Conservation (phyloP, 176 grass and related monocot species). For the Hsuehochloa calcarea region DNA sequence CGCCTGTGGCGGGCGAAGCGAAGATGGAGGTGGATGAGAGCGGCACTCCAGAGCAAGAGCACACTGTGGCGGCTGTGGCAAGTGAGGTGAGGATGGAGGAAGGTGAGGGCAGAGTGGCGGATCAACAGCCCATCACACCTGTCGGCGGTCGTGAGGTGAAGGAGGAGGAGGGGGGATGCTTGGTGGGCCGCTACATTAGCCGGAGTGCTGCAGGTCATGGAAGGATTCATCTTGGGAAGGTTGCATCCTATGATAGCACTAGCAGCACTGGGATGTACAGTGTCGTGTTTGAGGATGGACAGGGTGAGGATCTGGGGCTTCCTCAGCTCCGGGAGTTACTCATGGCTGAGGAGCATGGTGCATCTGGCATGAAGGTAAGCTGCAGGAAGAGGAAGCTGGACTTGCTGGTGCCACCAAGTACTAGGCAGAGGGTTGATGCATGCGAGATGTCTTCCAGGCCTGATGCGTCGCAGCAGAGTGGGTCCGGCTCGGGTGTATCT, state of each 20-base stretch:
- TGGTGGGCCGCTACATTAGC: slow-evolving; percentile 68
- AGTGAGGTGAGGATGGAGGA: background rate
- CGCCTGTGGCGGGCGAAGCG: background rate
- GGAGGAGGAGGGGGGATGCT: slow-evolving; percentile 26
- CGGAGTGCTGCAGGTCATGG: slow-evolving; percentile 8
- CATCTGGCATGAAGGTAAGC: slow-evolving; percentile 72
- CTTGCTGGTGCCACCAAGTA: slow-evolving; percentile 45
- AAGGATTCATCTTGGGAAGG: slow-evolving; percentile 57
- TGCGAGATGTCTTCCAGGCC: slow-evolving; percentile 28
- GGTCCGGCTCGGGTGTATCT: slow-evolving; percentile 50
- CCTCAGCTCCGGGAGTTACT: slow-evolving; percentile 44
- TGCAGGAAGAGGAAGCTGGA: slow-evolving; percentile 92
- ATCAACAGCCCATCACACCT: slow-evolving; percentile 11
- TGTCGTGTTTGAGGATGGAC: slow-evolving; percentile 61
- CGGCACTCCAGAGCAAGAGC: background rate
- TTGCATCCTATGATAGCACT: slow-evolving; percentile 35
- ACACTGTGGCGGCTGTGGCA: background rate
- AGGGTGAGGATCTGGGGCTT: slow-evolving; percentile 39
- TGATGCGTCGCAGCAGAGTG: slow-evolving; percentile 31
- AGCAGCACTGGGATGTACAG: background rate
- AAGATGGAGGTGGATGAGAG: background rate
- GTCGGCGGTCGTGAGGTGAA: background rate
- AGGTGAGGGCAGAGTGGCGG: background rate
- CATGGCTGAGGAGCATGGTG: slow-evolving; percentile 28
- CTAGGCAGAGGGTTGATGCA: slow-evolving; percentile 48